Base-by-base conservation (phyloP, 1,139 yeast genomes). In the Taiozyma sp. region DNA sequence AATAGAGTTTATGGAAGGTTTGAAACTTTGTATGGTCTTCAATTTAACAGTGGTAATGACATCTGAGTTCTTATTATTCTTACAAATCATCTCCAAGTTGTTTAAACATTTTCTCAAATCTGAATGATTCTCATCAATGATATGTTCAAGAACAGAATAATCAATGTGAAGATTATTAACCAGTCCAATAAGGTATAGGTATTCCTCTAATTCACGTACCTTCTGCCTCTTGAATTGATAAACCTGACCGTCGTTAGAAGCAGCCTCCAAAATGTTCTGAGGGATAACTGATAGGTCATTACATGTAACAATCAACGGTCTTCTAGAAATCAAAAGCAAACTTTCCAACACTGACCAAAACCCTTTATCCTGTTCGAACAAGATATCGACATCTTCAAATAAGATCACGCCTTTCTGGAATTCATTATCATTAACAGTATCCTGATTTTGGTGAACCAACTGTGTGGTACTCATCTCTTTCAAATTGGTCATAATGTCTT, bases 381-480 rank as follows among this genome's bases (percentile, higher is more conserved):
- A 66, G 14, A 88, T 72, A 65, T 93, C 97, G 29, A 88, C 91
- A 59, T 93, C 97, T 60, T 91, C 97, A 49, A 93, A 74, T 39
- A 93, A 67, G 3, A 93, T 83, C 9, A 90, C 70, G 6, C 93
- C 90, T 50, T 80, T 77, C 53, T 80, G 83, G 47, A 76, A 78
- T 49, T 70, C 68, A 47, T 68, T 65, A 2, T 49, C 51, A 24
- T 30, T 51, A 19, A 45, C 45, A 6, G 29, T 37, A 3, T 50
- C 55, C 21, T 66, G 65, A 32, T 61, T 69, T 43, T 71, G 71
- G 61, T 85, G 89, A 0, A 93, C 93, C 47, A 87, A 71, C 54
- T 89, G 93, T 0, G 96, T 86, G 4, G 96, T 91, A 51, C 95
- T 83, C 51, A 89, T 77, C 60, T 95, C 98, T 49, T 79, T 84